Percentiles rank a stretch among this genome's conserved stretches.
These are phyloP conservation scores for Acaromyces ingoldii DNA, from an alignment of 1,284 basidiomycete species.

Conservation along the genomic window DNA sequence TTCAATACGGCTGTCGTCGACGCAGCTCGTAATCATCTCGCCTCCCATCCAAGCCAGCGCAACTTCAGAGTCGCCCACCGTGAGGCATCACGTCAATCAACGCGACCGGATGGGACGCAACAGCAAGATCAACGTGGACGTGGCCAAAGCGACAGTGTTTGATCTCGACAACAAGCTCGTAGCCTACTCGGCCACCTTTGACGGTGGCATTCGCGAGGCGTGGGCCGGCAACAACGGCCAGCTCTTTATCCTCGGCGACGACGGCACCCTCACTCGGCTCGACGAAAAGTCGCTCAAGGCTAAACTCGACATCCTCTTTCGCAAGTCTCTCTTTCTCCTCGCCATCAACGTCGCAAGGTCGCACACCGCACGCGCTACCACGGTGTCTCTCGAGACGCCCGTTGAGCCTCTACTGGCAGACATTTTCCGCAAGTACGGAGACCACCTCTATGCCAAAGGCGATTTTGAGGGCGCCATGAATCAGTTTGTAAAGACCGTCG, in stretches of 20 bases:
- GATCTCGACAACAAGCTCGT: constrained; percentile 85
- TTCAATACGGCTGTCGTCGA: constrained; percentile 27
- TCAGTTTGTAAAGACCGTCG: constrained; percentile 86
- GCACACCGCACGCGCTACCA: constrained; percentile 23
- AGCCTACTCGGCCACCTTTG: constrained; percentile 58
- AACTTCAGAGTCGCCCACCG: constrained; percentile 66
- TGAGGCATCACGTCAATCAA: constrained; percentile 62
- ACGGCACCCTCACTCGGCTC: constrained; percentile 20
- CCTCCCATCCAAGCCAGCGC: constrained; percentile 71
- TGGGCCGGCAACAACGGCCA: constrained; percentile 14
- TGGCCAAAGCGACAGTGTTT: constrained; percentile 81
- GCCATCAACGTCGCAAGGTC: constrained; percentile 39
- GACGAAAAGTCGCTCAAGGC: constrained; percentile 39
- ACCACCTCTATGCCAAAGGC: constrained; percentile 81
- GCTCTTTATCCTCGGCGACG: constrained; percentile 34
- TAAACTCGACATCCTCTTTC: constrained; percentile 43
- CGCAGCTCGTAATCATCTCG: constrained; percentile 67
- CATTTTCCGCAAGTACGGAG: constrained; percentile 67
- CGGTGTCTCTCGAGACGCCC: constrained; percentile 16
- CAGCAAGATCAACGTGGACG: constrained; percentile 52
- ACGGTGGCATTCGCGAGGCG: constrained; percentile 25
- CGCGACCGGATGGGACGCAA: constrained; percentile 7
- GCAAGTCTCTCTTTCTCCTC: constrained; percentile 40
- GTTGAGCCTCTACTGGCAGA: constrained; percentile 41
- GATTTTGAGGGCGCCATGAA: constrained; percentile 90